Evolutionary conservation across 2,329 filamentous ascomycete species (phyloP), one percentile per base, ranked within the genome.

Genomic region (Aureobasidium sp.): DNA sequence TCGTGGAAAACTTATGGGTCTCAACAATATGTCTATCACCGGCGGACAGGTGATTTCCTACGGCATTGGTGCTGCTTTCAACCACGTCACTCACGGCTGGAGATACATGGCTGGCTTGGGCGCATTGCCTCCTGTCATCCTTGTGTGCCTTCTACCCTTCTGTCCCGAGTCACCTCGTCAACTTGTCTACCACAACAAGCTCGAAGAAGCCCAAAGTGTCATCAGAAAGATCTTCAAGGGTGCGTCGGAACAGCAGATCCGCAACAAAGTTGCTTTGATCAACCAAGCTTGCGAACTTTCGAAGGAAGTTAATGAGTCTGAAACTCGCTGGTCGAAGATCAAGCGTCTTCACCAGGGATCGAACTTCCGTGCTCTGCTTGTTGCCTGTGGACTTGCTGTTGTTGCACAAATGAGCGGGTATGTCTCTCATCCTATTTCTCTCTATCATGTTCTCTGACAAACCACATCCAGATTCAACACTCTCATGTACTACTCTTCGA

Each of bases 161-260:
- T 80, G 77, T 64, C 79, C 79, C 0, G 79, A 82, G 62, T 79
- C 76, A 1, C 79, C 79, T 7, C 75, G 78, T 5, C 77, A 81
- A 62, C 70, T 81, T 5, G 70, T 81, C 47, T 50, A 50, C 67
- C 71, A 76, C 52, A 70, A 71, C 15, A 69, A 69, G 8, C 46
- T 69, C 8, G 70, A 72, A 2, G 41, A 76, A 61, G 72, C 72
- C 12, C 71, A 71, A 8, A 63, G 67, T 50, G 70, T 72, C 44
- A 71, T 77, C 63, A 66, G 71, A 15, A 72, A 74, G 56, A 73
- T 73, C 20, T 20, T 20, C 20, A 20, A 20, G 20, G 20, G 20
- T 20, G 20, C 20, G 20, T 20, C 20, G 20, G 20, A 20, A 20
- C 20, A 20, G 20, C 20, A 20, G 20, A 20, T 20, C 20, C 20